Percentiles rank a stretch among this genome's conserved stretches.
These are phyloP conservation scores for Metarhizium robertsii DNA, from an alignment of 2,329 filamentous ascomycete genomes.

Conservation along the genomic window DNA sequence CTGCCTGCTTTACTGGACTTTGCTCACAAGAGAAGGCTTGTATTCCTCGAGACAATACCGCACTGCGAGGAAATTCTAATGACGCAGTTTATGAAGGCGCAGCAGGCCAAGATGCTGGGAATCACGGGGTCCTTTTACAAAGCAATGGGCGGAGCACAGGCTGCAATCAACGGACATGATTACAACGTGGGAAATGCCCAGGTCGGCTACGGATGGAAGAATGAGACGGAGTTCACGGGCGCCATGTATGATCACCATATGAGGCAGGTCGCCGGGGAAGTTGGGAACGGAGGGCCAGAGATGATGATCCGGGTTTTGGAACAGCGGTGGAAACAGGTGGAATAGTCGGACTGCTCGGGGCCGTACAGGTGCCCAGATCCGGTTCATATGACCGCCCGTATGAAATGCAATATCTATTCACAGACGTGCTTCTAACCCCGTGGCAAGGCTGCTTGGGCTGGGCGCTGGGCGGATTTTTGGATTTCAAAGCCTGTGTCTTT, in stretches of 20 bases:
- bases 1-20: slow-evolving; percentile 13
- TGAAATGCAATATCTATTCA: too few relatives aligned
- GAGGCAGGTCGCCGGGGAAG: slow-evolving; percentile 9
- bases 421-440: too few relatives aligned
- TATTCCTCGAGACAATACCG: slow-evolving; percentile 4
- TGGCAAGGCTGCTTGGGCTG: too few relatives aligned
- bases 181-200: slow-evolving; percentile 21
- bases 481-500: too few relatives aligned
- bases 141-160: slow-evolving; percentile 12
- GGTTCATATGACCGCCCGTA: too few relatives aligned
- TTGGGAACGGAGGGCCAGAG: slow-evolving; percentile 5
- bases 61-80: slow-evolving; percentile 16
- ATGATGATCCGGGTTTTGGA: slow-evolving; percentile 20
- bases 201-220: slow-evolving; percentile 22
- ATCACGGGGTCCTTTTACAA: slow-evolving; percentile 15
- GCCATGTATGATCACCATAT: slow-evolving; percentile 22
- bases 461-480: too few relatives aligned
- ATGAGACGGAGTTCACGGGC: slow-evolving; percentile 18
- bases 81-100: slow-evolving; percentile 14
- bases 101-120: slow-evolving; percentile 17
- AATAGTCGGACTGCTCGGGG: slow-evolving; percentile 10
- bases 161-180: slow-evolving; percentile 9
- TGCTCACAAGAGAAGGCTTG: slow-evolving; percentile 11
- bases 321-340: slow-evolving; percentile 24
- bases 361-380: too few relatives aligned